Evolutionary conservation across 148 eudicot species (phyloP).

Genomic region (Selenicereus undatus): DNA sequence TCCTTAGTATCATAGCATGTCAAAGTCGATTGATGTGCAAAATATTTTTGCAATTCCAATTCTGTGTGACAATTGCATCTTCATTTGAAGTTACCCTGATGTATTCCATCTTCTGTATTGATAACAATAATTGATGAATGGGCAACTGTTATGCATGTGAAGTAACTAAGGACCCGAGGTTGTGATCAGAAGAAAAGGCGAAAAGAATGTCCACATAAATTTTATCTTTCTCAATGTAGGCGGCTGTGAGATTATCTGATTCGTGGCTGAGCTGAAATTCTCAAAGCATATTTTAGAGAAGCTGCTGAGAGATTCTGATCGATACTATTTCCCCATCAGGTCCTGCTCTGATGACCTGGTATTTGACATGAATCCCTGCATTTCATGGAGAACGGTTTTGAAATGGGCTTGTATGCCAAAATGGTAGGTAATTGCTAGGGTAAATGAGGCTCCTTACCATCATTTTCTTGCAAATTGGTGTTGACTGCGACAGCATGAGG

Average conservation of each 20-base stretch:
- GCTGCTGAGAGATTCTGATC: constrained; percentile 87
- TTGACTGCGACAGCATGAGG: constrained; percentile 85
- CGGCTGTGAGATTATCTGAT: not conserved
- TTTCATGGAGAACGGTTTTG: not conserved
- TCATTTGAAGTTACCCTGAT: not conserved
- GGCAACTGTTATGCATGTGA: not conserved
- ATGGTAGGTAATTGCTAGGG: not conserved
- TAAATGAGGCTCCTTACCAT: constrained; percentile 41
- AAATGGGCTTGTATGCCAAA: not conserved
- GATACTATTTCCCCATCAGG: constrained; percentile 62
- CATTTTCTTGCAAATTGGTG: constrained; percentile 82
- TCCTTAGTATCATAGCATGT: not conserved
- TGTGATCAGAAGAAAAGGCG: not conserved
- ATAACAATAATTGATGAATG: not conserved
- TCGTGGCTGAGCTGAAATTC: not conserved
- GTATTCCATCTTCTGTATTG: not conserved
- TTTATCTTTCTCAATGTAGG: not conserved
- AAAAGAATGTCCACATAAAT: not conserved
- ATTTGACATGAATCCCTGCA: constrained; percentile 75
- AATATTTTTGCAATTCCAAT: not conserved
- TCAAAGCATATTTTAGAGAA: constrained; percentile 34
- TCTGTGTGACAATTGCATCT: not conserved
- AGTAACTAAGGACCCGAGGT: not conserved
- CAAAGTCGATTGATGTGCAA: not conserved
- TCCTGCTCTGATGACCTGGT: constrained; percentile 75